Evolutionary conservation across 805 yeast genomes (phyloP).

Genomic region (Candida fluviatilis): DNA sequence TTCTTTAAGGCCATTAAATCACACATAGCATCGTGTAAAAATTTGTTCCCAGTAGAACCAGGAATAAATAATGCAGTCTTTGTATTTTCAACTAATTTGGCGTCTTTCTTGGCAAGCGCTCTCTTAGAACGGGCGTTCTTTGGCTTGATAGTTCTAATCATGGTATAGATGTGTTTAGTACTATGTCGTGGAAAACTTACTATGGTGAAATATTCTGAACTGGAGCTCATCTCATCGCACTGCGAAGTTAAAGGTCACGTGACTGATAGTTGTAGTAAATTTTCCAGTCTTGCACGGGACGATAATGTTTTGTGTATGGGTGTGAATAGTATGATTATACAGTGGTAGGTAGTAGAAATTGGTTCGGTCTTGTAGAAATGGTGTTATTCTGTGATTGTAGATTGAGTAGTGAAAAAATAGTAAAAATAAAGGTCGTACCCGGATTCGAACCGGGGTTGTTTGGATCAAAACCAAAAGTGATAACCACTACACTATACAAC

Average conservation of each 20-base stretch:
- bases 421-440: constrained; percentile 49
- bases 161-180: neutral
- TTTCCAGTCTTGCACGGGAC: no score
- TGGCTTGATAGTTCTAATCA: constrained; percentile 48
- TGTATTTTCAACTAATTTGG: constrained; percentile 84
- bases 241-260: neutral
- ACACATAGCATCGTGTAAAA: constrained; percentile 82
- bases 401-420: no score
- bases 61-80: constrained; percentile 90
- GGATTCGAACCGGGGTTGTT: constrained; percentile 83
- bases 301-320: no score
- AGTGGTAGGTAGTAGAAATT: no score
- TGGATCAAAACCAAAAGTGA: constrained; percentile 82
- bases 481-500: constrained; percentile 64
- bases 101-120: constrained; percentile 83
- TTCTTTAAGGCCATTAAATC: constrained; percentile 88
- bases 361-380: neutral
- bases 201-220: no score
- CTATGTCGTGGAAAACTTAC: neutral
- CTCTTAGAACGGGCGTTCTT: constrained; percentile 95
- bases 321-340: no score
- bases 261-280: no score
- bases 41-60: constrained; percentile 74
- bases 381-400: no score
- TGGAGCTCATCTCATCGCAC: constrained; percentile 2